A percentile compares a stretch with the other conserved stretches of the same genome.
phyloP scores from a whole-genome alignment of 179 eudicot species.

The Silene vulgaris region DNA sequence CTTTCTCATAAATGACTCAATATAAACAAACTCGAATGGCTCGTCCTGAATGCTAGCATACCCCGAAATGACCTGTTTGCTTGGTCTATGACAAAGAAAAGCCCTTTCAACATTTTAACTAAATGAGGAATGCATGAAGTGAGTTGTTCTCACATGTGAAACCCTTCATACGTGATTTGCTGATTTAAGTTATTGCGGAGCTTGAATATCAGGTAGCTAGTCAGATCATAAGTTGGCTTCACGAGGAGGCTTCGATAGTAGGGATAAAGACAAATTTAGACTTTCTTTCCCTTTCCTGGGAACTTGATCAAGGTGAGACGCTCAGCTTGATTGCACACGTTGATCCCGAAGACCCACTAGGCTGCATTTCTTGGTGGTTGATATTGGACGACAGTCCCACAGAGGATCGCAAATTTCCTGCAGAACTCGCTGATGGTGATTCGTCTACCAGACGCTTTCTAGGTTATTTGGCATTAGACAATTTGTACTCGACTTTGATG shows the following conservation, averaged over 20 bases:
- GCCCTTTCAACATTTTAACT: neutral
- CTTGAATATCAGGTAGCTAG: slow-evolving; percentile 54
- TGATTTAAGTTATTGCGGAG: neutral
- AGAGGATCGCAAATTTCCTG: slow-evolving; percentile 39
- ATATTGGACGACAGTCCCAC: slow-evolving; percentile 54
- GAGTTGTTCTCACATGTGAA: neutral
- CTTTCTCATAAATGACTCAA: neutral
- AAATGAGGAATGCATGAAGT: neutral
- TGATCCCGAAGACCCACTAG: slow-evolving; percentile 63
- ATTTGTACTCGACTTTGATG: slow-evolving; percentile 65
- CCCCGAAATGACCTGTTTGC: neutral
- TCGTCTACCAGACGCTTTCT: slow-evolving; percentile 51
- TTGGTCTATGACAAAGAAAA: neutral
- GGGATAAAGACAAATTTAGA: slow-evolving; percentile 74
- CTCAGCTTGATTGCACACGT: slow-evolving; percentile 72
- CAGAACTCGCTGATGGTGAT: slow-evolving; percentile 35
- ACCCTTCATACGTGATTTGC: neutral
- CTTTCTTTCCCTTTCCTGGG: slow-evolving; percentile 65
- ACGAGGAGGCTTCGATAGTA: slow-evolving; percentile 68
- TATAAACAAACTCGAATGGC: too few relatives aligned
- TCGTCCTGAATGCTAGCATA: neutral
- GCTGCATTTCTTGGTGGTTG: slow-evolving; percentile 96
- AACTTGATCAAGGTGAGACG: slow-evolving; percentile 73
- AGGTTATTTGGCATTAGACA: slow-evolving; percentile 61
- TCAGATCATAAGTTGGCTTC: slow-evolving; percentile 76